These are phyloP conservation scores for Xylariaceae sp. DNA, from an alignment of 2,329 filamentous ascomycete species.

Conservation along the genomic window DNA sequence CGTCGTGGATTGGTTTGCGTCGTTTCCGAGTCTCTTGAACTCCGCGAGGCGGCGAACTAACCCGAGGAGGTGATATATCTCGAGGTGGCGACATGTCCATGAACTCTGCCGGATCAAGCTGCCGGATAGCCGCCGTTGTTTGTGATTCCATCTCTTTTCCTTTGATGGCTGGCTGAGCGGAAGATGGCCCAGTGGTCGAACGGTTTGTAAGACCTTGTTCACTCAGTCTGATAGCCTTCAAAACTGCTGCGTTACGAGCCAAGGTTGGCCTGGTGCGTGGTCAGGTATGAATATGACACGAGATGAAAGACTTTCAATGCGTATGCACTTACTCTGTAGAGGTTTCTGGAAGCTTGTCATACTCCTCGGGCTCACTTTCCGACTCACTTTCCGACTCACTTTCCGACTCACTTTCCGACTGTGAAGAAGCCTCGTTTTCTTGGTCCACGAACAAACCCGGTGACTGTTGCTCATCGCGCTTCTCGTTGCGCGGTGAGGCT, in stretches of 20 bases:
- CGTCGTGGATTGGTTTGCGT: not conserved
- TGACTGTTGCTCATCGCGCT: conserved; percentile 10
- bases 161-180: conserved; percentile 14
- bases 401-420: conserved; percentile 19
- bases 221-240: conserved; percentile 23
- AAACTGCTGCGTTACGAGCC: conserved; percentile 18
- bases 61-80: no score
- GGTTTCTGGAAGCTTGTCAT: conserved; percentile 20
- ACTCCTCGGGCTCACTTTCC: conserved; percentile 18
- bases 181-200: not conserved
- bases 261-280: conserved; percentile 23
- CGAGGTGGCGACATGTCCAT: conserved; percentile 1
- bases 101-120: conserved; percentile 18
- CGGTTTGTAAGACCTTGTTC: conserved; percentile 7
- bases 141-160: conserved; percentile 12
- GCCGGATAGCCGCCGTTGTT: conserved; percentile 22
- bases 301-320: not conserved
- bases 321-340: conserved; percentile 18
- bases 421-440: conserved; percentile 7
- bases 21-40: conserved; percentile 4
- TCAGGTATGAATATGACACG: conserved; percentile 13
- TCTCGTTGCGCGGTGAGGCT: not conserved
- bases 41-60: not conserved
- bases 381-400: conserved; percentile 23
- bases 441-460: conserved; percentile 10